These are phyloP conservation scores for Thyridium curvatum DNA, from an alignment of 2,329 filamentous ascomycete species.

Conservation along the genomic window DNA sequence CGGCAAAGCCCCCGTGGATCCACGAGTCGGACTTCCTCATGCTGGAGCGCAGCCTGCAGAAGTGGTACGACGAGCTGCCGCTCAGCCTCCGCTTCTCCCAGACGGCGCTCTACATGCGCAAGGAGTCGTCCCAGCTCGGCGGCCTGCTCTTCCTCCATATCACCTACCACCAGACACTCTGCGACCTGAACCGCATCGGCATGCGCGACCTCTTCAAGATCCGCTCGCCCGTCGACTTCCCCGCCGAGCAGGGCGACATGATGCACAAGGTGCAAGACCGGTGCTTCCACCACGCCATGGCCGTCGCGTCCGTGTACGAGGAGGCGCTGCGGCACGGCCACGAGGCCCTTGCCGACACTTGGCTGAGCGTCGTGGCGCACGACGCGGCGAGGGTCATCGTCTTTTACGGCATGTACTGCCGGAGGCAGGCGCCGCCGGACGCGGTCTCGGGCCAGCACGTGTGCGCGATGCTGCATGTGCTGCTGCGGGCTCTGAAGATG, in stretches of 20 bases:
- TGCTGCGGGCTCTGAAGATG: constrained; percentile 6
- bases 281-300: constrained; percentile 16
- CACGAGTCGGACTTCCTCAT: constrained; percentile 6
- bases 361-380: constrained; percentile 7
- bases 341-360: constrained; percentile 7
- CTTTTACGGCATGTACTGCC: constrained; percentile 3
- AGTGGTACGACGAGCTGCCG: constrained; percentile 7
- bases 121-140: constrained; percentile 8
- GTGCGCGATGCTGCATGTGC: constrained; percentile 3
- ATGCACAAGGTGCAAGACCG: constrained; percentile 12
- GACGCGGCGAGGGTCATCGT: constrained; percentile 7
- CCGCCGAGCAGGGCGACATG: constrained; percentile 12
- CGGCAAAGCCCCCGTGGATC: constrained; percentile 3
- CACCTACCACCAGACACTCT: constrained; percentile 10
- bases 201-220: constrained; percentile 4
- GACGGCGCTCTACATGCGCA: constrained; percentile 6
- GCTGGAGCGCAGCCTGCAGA: constrained; percentile 3
- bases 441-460: constrained; percentile 1
- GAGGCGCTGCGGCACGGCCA: constrained; percentile 8
- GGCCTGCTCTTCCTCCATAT: constrained; percentile 8
- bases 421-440: background rate
- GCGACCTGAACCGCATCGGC: constrained; percentile 7
- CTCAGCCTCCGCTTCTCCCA: constrained; percentile 7
- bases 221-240: constrained; percentile 2
- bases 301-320: constrained; percentile 15